Evolutionary conservation across 768 basidiomycete genomes (phyloP), one percentile per base, ranked within the genome.

Genomic region (Boletus patriciae): DNA sequence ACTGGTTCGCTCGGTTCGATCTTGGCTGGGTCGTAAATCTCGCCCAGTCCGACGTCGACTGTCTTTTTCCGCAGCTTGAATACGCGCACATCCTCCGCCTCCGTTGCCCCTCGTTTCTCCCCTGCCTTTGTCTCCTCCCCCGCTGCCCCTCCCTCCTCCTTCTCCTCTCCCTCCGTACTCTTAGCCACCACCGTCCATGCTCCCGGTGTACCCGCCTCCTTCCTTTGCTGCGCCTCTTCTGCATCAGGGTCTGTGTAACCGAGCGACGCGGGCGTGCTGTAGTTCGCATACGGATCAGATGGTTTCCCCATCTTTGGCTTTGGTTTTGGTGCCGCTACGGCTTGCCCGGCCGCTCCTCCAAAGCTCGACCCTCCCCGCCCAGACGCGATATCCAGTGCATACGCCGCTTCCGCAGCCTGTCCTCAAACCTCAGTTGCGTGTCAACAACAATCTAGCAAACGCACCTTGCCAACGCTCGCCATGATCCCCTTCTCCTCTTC

Each of bases 401-500:
- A 94, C 19, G 93, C 89, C 2, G 86, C 87, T 62, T 83, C 81
- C 2, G 93, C 93, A 48, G 88, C 89, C 87, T 92, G 65, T 16
- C 54, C 55, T 7, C 43, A 16, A 23, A 33, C 49, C 37, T 59
- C 31, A 61, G 48, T 52, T 27, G 31, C 46, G n/a, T 6, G 6
- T 21, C 9, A 19, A 13, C 8, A 11, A 4, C 37, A 19, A 42
- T 3, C 23, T 6, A 18, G 10, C 9, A 27, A 13, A 46, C 62
- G 6, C 52, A 90, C 96, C 77, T 82, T 83, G 64, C 97, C 92
- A 52, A 99, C 86, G 55, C 85, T 74, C 10, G 79, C 86, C 83
- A 99, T 93, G 70, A 97, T 92, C 57, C 86, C 74, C 67, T 84
- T 86, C 75, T 95, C 94, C 68, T 95, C 90, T 62, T 92, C 92